Conservation (phyloP, 768 basidiomycete species). For the Leccinum olivaceopallidum region DNA sequence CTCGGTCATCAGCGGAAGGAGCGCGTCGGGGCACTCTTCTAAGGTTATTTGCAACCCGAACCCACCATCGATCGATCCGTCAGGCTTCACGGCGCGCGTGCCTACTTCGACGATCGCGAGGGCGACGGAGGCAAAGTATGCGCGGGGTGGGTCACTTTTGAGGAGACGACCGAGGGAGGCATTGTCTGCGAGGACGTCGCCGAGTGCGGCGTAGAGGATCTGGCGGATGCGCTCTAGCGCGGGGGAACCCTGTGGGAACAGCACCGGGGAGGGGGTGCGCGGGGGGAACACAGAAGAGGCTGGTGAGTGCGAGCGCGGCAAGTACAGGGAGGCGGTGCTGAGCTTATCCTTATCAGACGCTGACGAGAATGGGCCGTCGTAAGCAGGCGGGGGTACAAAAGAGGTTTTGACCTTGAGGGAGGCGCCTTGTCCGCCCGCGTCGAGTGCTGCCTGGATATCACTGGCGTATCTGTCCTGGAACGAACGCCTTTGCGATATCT, state of each 20-base stretch:
- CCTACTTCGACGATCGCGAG: constrained; percentile 73
- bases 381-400: constrained; percentile 72
- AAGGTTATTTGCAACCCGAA: constrained; percentile 58
- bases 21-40: constrained; percentile 56
- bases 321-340: background rate
- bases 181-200: constrained; percentile 60
- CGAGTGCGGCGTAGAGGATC: constrained; percentile 81
- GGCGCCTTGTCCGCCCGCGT: constrained; percentile 48
- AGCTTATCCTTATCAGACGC: background rate
- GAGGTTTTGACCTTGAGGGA: constrained; percentile 48
- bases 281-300: constrained; percentile 36
- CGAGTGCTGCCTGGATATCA: constrained; percentile 79
- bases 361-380: constrained; percentile 40
- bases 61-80: constrained; percentile 49
- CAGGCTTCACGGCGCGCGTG: constrained; percentile 44
- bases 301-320: background rate
- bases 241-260: constrained; percentile 38
- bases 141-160: constrained; percentile 62
- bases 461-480: constrained; percentile 79
- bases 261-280: constrained; percentile 49
- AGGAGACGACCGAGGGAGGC: constrained; percentile 57
- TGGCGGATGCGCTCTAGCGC: constrained; percentile 82
- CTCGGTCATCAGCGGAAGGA: constrained; percentile 73
- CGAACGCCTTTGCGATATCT: constrained; percentile 79
- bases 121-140: constrained; percentile 78